Evolutionary conservation across 1,139 yeast genomes (phyloP).

Genomic region (Yamadazyma friedrichii): DNA sequence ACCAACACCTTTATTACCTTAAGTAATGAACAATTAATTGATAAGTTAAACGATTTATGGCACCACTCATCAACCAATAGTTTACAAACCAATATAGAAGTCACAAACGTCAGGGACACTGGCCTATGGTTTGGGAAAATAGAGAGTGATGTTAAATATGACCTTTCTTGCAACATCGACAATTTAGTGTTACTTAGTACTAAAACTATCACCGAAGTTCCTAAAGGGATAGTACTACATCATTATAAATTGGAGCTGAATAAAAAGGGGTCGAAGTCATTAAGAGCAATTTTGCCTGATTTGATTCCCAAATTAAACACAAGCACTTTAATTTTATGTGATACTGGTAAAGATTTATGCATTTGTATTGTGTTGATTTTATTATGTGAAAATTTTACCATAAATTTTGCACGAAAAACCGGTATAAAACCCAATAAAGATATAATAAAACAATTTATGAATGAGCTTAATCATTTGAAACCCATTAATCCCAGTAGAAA

Average conservation of each 20-base stretch:
- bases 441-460: constrained; percentile 56
- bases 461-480: constrained; percentile 41
- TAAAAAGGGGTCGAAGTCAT: constrained; percentile 62
- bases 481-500: constrained; percentile 75
- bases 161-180: not conserved
- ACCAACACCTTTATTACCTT: constrained; percentile 32
- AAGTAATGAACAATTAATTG: constrained; percentile 22
- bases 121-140: constrained; percentile 33
- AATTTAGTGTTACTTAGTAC: constrained; percentile 27
- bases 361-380: constrained; percentile 57
- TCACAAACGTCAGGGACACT: constrained; percentile 17
- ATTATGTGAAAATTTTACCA: constrained; percentile 45
- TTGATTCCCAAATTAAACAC: constrained; percentile 23
- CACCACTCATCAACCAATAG: not conserved
- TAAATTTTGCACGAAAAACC: constrained; percentile 32
- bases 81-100: not conserved
- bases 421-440: constrained; percentile 42
- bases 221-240: constrained; percentile 14
- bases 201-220: constrained; percentile 18
- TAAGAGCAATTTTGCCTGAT: constrained; percentile 43
- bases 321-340: constrained; percentile 50
- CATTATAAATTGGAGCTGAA: constrained; percentile 39
- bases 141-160: constrained; percentile 14
- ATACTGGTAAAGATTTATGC: constrained; percentile 64
- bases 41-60: constrained; percentile 12